Evolutionary conservation across 1,139 yeast genomes (phyloP), one percentile per base, ranked within the genome.

Genomic region (Kodamaea plutei): DNA sequence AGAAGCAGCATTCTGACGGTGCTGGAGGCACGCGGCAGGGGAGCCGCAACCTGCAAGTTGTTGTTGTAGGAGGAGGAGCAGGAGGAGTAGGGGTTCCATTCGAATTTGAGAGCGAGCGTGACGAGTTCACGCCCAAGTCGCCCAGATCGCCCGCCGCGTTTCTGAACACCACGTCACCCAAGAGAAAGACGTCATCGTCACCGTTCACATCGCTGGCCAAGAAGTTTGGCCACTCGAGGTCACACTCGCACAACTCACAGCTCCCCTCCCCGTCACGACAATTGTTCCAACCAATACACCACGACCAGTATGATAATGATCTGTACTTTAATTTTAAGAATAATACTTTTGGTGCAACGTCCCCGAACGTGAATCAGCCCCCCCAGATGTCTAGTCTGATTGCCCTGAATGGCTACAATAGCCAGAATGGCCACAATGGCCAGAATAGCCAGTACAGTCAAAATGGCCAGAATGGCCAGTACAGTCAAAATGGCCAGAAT

Each of bases 161-260:
- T 20, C 20, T 19, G 20, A 18, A 11, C 14, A 8, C 14, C 4
- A 8, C 36, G 10, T 32, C 37, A 29, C 41, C 41, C 15, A 37
- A 35, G 21, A 29, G 36, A 8, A 39, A 33, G 23, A 11, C 23
- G 14, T 28, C 23, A 21, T 25, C 31, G 31, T 31, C 36, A 8
- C 20, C 24, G 23, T 26, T 22, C 22, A 17, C 25, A 4, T 19
- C 26, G 20, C 23, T 19, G 29, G 25, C 31, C 15, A 30, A 24
- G 19, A 25, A 24, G 10, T 36, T 37, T 20, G 28, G 35, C 21
- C 47, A 43, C 24, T 19, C 42, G 15, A 31, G 47, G 25, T 38
- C 41, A 16, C 47, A 41, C 12, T 43, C 47, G 11, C 48, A 44
- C 28, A 42, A 44, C 24, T 41, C 47, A 2, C 47, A 38, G 17